phyloP scores from a whole-genome alignment of 2,329 filamentous ascomycete species.

The Colletotrichum sidae region DNA sequence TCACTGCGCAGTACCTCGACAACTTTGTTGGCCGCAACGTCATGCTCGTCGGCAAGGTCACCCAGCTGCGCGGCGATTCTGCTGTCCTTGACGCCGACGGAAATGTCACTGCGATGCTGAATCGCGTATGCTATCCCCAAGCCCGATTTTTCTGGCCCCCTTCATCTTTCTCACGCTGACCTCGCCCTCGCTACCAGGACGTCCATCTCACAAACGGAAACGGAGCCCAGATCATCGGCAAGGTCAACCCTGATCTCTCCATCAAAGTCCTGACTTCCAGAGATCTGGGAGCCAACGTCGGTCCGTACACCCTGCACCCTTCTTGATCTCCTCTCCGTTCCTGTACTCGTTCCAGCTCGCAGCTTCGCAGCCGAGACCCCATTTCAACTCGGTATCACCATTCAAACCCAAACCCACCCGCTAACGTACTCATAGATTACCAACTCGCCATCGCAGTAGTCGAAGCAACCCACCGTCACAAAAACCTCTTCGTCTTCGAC shows the following conservation, averaged over 20 bases:
- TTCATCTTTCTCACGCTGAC: not conserved
- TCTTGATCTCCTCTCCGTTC: too few relatives aligned
- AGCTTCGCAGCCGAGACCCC: too few relatives aligned
- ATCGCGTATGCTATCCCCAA: constrained; percentile 65
- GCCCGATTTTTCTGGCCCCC: not conserved
- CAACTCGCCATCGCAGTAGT: constrained; percentile 82
- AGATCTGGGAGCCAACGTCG: constrained; percentile 76
- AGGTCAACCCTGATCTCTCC: constrained; percentile 79
- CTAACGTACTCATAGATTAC: constrained; percentile 70
- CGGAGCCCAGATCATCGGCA: constrained; percentile 82
- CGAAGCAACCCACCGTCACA: constrained; percentile 85
- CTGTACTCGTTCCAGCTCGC: too few relatives aligned
- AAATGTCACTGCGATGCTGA: constrained; percentile 78
- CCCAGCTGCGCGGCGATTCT: constrained; percentile 82
- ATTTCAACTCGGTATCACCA: not conserved
- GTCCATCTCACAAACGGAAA: constrained; percentile 76
- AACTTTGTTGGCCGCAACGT: constrained; percentile 80
- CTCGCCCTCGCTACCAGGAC: constrained; percentile 62
- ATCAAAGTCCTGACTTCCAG: constrained; percentile 77
- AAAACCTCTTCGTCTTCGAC: constrained; percentile 80
- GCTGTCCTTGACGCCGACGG: constrained; percentile 86
- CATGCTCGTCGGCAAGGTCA: constrained; percentile 87
- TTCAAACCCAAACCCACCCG: not conserved
- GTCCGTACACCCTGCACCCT: constrained; percentile 59
- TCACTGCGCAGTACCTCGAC: constrained; percentile 84